These are phyloP conservation scores for Aspergillus sparsus DNA, from an alignment of 495 filamentous ascomycete species.

Conservation along the genomic window DNA sequence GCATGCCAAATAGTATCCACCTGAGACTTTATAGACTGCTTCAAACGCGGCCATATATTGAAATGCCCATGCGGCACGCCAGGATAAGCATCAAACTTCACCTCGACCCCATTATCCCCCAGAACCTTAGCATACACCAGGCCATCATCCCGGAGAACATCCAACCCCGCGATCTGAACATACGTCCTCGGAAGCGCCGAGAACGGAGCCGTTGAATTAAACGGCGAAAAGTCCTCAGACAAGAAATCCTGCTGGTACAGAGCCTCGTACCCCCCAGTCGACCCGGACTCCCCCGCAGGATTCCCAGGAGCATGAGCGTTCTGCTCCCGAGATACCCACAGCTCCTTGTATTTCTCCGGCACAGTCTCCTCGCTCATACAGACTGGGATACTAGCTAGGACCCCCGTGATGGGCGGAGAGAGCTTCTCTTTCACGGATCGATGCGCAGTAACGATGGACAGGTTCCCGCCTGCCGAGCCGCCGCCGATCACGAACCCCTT, in stretches of 20 bases:
- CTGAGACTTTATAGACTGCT: constrained; percentile 17
- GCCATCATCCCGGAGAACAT: constrained; percentile 43
- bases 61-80: constrained; percentile 47
- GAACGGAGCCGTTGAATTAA: constrained; percentile 11
- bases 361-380: constrained; percentile 20
- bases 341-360: constrained; percentile 31
- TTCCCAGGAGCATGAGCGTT: constrained; percentile 32
- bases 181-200: constrained; percentile 37
- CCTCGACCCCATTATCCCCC: constrained; percentile 36
- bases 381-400: constrained; percentile 45
- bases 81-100: constrained; percentile 42
- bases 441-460: constrained; percentile 44
- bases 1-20: constrained; percentile 18
- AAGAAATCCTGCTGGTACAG: constrained; percentile 15
- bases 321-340: constrained; percentile 41
- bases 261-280: constrained; percentile 4
- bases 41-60: constrained; percentile 32
- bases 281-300: constrained; percentile 10
- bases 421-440: constrained; percentile 44
- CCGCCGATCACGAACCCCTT: constrained; percentile 54
- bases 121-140: constrained; percentile 39
- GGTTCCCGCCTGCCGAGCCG: constrained; percentile 49
- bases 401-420: constrained; percentile 46
- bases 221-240: constrained; percentile 21
- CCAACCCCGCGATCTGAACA: constrained; percentile 42